Base-by-base conservation (phyloP, 148 eudicot genomes). In the Limonium bicolor region DNA sequence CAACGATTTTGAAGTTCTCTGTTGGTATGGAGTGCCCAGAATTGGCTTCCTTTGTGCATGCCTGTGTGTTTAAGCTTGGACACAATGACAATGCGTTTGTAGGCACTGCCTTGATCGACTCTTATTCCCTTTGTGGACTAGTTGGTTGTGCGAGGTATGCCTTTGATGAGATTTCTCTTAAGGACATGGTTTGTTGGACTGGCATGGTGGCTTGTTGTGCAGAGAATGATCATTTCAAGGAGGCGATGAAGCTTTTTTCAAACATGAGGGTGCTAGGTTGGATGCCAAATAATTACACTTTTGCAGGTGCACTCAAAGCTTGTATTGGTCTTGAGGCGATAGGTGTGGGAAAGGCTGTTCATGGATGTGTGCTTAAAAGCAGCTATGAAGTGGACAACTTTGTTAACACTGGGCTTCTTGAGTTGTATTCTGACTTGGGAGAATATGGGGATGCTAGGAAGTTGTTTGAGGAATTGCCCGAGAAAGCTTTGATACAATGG, bases 151-250 rank as follows among this genome's bases (percentile, higher is more conserved):
- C 94, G 5, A 61, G 68, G 63, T 54, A 56, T 22, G 78, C 80
- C 0, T 87, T 87, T 45, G 68, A 69, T 59, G 74, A 68, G 33
- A 69, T 87, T 71, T 35, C 48, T 16, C 39, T 13, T 14, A 76
- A 67, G 61, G 96, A 87, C 48, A 71, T 87, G 82, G 77, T 87
- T 52, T 78, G 77, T 24, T 82, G 82, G 85, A 71, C 82, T 11
- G 96, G 88, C 7, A 78, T 82, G 88, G 74, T 87, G 50, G 65
- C 78, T 18, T 80, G 90, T 38, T 79, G 66, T 53, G 64, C 76
- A 20, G 96, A 69, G 40, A 87, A 87, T 55, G 64, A 45, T 16
- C 64, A 61, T 52, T 79, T 62, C 16, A 30, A 37, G 17, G 86
- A 74, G 34, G 80, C 80, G 0, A 31, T 82, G 41, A 20, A 40